phyloP scores from a whole-genome alignment of 345 rosid genomes.

The Eucalyptus guilfoylei region DNA sequence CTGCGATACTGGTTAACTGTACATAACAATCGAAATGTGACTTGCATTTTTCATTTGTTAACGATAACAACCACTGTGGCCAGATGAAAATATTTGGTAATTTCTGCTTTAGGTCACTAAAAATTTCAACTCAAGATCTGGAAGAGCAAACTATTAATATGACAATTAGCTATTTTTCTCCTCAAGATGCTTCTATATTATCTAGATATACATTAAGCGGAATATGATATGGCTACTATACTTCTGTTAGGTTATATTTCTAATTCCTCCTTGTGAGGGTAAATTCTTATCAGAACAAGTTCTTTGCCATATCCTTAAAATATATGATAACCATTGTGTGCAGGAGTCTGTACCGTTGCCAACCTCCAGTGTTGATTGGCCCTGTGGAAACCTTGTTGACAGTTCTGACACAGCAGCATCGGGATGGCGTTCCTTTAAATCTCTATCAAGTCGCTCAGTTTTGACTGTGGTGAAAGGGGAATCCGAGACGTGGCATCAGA shows the following conservation, averaged over 20 bases:
- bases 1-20: background rate
- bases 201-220: background rate
- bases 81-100: background rate
- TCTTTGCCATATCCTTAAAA: background rate
- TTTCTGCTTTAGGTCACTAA: background rate
- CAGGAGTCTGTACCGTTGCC: background rate
- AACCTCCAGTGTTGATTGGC: conserved; percentile 1
- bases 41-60: background rate
- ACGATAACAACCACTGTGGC: background rate
- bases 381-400: background rate
- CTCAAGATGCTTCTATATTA: background rate
- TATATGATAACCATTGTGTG: background rate
- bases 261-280: background rate
- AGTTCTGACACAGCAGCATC: background rate
- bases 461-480: conserved; percentile 8
- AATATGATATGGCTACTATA: background rate
- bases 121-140: background rate
- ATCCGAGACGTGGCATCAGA: conserved; percentile 24
- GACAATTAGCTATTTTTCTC: background rate
- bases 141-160: background rate
- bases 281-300: background rate
- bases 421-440: background rate
- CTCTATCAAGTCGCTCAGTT: background rate
- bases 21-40: background rate
- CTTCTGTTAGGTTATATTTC: background rate